Conservation (phyloP, 2,329 filamentous ascomycete species). For the Trichoderma semiorbis region DNA sequence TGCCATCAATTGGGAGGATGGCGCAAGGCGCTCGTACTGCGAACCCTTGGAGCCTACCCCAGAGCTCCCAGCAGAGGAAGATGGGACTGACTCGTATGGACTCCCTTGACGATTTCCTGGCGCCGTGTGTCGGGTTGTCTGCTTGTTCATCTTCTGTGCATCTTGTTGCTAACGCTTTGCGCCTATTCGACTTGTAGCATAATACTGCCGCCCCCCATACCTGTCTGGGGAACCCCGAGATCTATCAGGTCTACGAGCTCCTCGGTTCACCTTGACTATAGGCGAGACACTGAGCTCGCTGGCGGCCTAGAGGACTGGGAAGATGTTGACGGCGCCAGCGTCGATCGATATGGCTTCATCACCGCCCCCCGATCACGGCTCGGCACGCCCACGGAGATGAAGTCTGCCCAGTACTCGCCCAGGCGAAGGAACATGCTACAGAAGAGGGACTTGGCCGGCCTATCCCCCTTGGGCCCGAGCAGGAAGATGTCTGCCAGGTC, state of each 20-base stretch:
- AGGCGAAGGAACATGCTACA: constrained; percentile 46
- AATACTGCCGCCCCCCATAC: constrained; percentile 27
- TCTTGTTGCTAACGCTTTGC: constrained; percentile 24
- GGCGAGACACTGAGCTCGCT: constrained; percentile 47
- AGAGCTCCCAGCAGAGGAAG: constrained; percentile 51
- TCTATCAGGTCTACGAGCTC: constrained; percentile 43
- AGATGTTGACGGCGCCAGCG: constrained; percentile 56
- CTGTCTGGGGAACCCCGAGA: constrained; percentile 36
- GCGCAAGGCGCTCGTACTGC: constrained; percentile 45
- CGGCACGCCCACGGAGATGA: constrained; percentile 40
- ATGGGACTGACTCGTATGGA: constrained; percentile 55
- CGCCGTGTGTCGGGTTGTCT: background rate
- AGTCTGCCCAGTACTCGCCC: constrained; percentile 42
- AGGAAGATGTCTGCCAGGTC: constrained; percentile 57
- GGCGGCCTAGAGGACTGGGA: constrained; percentile 66
- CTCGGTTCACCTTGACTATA: constrained; percentile 40
- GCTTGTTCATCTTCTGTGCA: constrained; percentile 16
- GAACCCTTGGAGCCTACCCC: constrained; percentile 48
- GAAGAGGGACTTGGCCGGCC: constrained; percentile 33
- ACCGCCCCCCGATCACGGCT: constrained; percentile 43
- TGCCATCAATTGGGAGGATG: constrained; percentile 51
- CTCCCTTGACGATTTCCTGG: constrained; percentile 40
- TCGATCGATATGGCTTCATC: constrained; percentile 69
- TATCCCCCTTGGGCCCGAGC: constrained; percentile 44
- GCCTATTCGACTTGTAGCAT: constrained; percentile 24